phyloP scores from a whole-genome alignment of 1,284 basidiomycete species.

The Rhizoctonia solani region DNA sequence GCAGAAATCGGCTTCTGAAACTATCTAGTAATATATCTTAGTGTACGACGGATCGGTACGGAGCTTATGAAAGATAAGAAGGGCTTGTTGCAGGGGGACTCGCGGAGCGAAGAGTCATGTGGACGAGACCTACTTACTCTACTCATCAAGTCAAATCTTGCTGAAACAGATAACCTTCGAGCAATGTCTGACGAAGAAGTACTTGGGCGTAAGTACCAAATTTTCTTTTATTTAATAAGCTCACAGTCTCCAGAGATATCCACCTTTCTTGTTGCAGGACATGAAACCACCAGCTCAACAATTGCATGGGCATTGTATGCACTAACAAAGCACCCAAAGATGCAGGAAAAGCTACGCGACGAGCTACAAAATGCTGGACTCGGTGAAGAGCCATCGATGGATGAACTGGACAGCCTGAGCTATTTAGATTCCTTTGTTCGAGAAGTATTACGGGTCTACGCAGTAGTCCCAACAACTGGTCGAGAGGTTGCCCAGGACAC shows the following conservation, averaged over 20 bases:
- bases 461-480: conserved; percentile 39
- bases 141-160: conserved; percentile 67
- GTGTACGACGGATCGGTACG: conserved; percentile 25
- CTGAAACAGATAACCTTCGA: conserved; percentile 60
- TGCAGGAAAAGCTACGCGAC: conserved; percentile 68
- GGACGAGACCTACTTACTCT: conserved; percentile 56
- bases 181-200: conserved; percentile 73
- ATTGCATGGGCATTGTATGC: conserved; percentile 65
- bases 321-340: conserved; percentile 57
- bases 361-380: conserved; percentile 56
- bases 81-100: conserved; percentile 45
- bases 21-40: neutral
- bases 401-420: conserved; percentile 46
- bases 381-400: conserved; percentile 52
- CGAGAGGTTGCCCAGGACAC: conserved; percentile 42
- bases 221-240: neutral
- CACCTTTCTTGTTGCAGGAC: conserved; percentile 51
- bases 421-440: conserved; percentile 48
- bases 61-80: conserved; percentile 41
- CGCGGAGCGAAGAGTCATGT: conserved; percentile 32
- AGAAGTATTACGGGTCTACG: conserved; percentile 44
- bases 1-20: neutral
- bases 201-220: conserved; percentile 61
- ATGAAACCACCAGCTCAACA: conserved; percentile 69
- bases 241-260: conserved; percentile 34